These are phyloP conservation scores for Mycena capillaripes DNA, from an alignment of 768 basidiomycete genomes.

Conservation along the genomic window DNA sequence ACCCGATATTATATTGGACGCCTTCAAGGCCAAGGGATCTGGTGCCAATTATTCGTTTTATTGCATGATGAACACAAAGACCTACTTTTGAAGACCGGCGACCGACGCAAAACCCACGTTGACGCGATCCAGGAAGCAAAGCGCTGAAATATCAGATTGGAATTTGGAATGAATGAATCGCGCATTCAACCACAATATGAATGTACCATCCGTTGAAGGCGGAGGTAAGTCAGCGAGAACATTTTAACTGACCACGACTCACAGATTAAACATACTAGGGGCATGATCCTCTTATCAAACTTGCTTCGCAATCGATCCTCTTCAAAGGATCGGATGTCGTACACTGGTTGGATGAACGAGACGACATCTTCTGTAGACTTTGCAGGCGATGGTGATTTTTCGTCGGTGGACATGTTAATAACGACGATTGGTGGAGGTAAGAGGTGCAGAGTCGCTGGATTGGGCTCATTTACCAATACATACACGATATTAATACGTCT, in stretches of 20 bases:
- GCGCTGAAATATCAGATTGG: neutral
- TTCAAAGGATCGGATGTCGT: conserved; percentile 13
- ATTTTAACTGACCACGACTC: conserved; percentile 8
- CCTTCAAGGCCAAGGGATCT: conserved; percentile 20
- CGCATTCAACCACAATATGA: neutral
- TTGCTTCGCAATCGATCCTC: conserved; percentile 22
- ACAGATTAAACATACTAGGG: conserved; percentile 10
- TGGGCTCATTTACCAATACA: neutral
- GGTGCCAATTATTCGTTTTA: neutral
- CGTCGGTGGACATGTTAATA: neutral
- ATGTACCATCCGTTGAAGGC: neutral
- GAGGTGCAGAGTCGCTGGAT: neutral
- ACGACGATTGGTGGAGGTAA: neutral
- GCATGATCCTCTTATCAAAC: conserved; percentile 18
- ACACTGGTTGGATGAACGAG: conserved; percentile 3
- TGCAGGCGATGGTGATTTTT: neutral
- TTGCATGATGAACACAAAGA: neutral
- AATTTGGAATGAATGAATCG: neutral
- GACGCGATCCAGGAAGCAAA: conserved; percentile 21
- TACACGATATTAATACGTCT: neutral
- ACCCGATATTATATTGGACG: conserved; percentile 15
- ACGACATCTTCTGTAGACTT: neutral
- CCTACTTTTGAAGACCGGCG: conserved; percentile 15
- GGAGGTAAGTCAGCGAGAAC: neutral
- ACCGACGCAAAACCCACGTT: conserved; percentile 20